Evolutionary conservation across 192 early-diverging fungal species (phyloP), one percentile per base, ranked within the genome.

Genomic region (Irineochytrium annulatum): DNA sequence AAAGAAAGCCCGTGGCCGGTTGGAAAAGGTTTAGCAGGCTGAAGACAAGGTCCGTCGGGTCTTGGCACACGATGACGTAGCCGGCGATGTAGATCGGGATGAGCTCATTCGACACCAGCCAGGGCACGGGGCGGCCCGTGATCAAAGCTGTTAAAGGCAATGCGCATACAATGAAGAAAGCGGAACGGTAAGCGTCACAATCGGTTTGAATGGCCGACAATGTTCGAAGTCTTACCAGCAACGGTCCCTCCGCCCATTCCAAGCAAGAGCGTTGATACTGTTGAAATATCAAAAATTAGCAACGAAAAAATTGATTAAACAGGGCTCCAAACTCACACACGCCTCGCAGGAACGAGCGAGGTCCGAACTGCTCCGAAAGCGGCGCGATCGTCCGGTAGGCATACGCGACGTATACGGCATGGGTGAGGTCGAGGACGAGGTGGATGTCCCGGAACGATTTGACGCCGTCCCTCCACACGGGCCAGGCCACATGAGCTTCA

Each of bases 231-330:
- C 22, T 65, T 60, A 71, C 64, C 54, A 4, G 64, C 66, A 3
- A 68, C 11, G 30, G 65, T 59, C 26, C 72, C 60, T 22, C 73
- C 73, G 33, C 73, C 73, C 8, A 75, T 19, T 31, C 52, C 62
- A 26, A 64, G 55, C 6, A 64, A 14, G 14, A 34, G 20, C 24
- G 32, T 45, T 11, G n/a, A 22, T n/a, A 64, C 59, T 60, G 14
- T 24, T 35, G 4, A 46, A 32, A 16, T 22, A n/a, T 5, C 5
- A 43, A 26, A 17, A 16, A 13, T 27, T 16, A 0, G 54, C 13
- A 13, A n/a, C 16, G 16, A 35, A 27, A 24, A 3, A 19, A 35
- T 37, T 35, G 17, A 8, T 41, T 41, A 41, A 41, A 41, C 37
- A 22, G n/a, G 22, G 5, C 56, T 35, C 29, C 11, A 3, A 16